Base-by-base conservation (phyloP, 805 yeast genomes). In the Candida sakaeoensis region DNA sequence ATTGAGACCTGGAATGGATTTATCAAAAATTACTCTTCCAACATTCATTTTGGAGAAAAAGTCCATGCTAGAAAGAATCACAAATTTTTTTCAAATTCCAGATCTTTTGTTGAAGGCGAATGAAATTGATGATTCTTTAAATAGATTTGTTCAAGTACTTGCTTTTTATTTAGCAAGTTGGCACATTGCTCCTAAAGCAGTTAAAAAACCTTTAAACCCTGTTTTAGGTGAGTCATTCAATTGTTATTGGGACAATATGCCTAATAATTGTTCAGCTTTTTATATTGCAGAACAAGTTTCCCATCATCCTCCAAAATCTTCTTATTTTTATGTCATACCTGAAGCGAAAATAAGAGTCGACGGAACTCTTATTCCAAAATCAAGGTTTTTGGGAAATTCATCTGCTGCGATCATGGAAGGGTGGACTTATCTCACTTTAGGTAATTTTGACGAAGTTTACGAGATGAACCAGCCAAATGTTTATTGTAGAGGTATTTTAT, bases 391-490 rank as follows among this genome's bases (percentile, higher is more conserved):
- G 44, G 99, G 99, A 23, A 93, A 93, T 57, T 88, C 96, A 2
- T 90, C 96, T 0, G 99, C 98, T 15, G 95, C 96, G 1, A 79
- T 93, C 60, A 93, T 93, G 99, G 96, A 90, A 51, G 99, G 99
- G 15, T 56, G 75, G 41, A 91, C 87, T 1, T 79, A 76, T 36
- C 63, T 90, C 14, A 76, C 85, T 29, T 77, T 91, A 45, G 69
- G 80, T 34, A 84, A 85, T 50, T 68, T 60, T 27, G 78, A 79
- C 47, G 99, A 91, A 58, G 70, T 71, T 39, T 93, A 89, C 62
- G 75, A 82, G 8, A 68, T 93, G 57, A 82, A 89, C n/a, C 98
- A 93, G 61, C 99, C 99, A 43, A 93, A 93, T 58, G 80, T 91
- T 68, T 93, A 93, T 52, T 95, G 95, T 8, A 75, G 98, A 50